These are phyloP conservation scores for Forsythia suspensa DNA, from an alignment of 257 asterid genomes.

Conservation along the genomic window DNA sequence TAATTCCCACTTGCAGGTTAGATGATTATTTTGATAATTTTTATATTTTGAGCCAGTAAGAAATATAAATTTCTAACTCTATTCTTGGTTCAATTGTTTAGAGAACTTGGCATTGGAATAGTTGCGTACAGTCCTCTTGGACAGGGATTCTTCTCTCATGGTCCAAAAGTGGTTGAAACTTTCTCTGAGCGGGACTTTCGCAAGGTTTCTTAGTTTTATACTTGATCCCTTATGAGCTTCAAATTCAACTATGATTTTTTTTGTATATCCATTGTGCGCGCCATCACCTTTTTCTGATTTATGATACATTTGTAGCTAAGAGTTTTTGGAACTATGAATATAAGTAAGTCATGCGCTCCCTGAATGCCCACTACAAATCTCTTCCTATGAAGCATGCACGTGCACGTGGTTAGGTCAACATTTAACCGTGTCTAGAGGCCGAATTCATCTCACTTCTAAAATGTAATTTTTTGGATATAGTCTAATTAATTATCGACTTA, in stretches of 20 bases:
- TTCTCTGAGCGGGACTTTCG: constrained; percentile 36
- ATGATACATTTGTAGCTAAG: neutral
- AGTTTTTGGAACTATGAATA: neutral
- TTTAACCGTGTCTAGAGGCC: no score
- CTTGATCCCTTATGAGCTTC: neutral
- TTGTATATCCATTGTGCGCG: neutral
- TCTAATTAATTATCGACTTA: no score
- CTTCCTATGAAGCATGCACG: neutral
- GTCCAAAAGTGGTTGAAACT: constrained; percentile 39
- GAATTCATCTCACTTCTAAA: neutral
- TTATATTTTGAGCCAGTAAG: neutral
- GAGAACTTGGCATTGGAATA: constrained; percentile 63
- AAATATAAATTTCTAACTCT: neutral
- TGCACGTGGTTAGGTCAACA: neutral
- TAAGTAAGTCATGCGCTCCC: neutral
- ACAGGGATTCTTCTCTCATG: constrained; percentile 49
- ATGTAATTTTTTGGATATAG: neutral
- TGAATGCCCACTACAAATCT: neutral
- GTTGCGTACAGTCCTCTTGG: constrained; percentile 61
- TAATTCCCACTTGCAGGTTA: constrained; percentile 44
- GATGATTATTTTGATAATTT: neutral
- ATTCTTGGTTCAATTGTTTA: constrained; percentile 1
- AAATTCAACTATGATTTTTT: neutral
- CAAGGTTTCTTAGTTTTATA: constrained; percentile 25
- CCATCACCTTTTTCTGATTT: neutral